These are phyloP conservation scores for Herpetospermum pedunculosum DNA, from an alignment of 306 rosid genomes.

Conservation along the genomic window DNA sequence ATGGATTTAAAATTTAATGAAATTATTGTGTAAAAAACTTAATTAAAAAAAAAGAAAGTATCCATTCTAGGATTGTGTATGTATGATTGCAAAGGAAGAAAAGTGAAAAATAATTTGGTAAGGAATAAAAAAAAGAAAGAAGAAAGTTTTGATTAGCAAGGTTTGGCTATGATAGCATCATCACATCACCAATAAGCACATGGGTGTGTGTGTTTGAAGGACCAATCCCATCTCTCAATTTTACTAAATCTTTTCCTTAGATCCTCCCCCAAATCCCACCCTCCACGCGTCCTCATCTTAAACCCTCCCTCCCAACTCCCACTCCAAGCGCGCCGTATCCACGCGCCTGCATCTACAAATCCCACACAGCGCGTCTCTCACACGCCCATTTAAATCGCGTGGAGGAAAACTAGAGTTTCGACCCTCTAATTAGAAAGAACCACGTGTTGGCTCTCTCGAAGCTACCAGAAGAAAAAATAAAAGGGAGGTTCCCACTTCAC, in stretches of 20 bases:
- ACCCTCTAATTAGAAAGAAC: not conserved
- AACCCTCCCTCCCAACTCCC: not conserved
- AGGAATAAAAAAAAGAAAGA: not conserved
- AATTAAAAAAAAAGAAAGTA: no score
- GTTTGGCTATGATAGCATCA: not conserved
- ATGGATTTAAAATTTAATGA: no score
- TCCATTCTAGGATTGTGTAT: no score
- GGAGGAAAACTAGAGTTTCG: not conserved
- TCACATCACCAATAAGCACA: not conserved
- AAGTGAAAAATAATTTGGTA: not conserved
- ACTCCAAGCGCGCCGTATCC: not conserved
- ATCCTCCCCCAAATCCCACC: slow-evolving; percentile 14
- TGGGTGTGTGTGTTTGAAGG: not conserved
- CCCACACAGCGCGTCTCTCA: not conserved
- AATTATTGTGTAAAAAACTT: no score
- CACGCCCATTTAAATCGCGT: not conserved
- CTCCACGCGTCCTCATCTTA: slow-evolving; percentile 25
- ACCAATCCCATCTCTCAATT: slow-evolving; percentile 8
- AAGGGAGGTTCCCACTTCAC: not conserved
- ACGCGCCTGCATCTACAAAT: not conserved
- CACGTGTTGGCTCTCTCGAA: slow-evolving; percentile 3
- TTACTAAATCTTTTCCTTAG: slow-evolving; percentile 21
- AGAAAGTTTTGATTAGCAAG: not conserved
- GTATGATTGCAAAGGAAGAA: not conserved
- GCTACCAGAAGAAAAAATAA: not conserved